These are phyloP conservation scores for Raphanus raphanistrum DNA, from an alignment of 345 rosid species.

Conservation along the genomic window DNA sequence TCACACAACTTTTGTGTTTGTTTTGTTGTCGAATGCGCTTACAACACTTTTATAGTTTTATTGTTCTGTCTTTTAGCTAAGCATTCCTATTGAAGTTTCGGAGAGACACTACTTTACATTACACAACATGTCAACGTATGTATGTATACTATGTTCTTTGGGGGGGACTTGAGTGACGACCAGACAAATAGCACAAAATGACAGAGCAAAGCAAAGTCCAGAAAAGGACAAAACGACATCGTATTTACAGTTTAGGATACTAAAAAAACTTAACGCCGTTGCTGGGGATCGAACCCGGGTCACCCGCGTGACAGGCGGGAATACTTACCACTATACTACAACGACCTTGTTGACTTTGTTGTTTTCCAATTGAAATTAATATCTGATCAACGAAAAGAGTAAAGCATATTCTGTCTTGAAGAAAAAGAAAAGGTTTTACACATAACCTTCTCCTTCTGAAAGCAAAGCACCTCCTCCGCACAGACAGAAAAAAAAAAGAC, in stretches of 20 bases:
- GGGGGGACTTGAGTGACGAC: too few species aligned
- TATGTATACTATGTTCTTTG: too few species aligned
- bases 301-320: conserved; percentile 95
- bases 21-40: neutral
- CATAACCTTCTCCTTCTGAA: neutral
- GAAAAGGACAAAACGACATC: neutral
- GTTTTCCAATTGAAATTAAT: neutral
- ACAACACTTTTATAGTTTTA: neutral
- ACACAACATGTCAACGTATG: too few species aligned
- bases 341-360: conserved; percentile 53
- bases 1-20: neutral
- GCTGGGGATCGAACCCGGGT: conserved; percentile 87
- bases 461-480: neutral
- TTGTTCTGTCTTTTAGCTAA: neutral
- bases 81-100: too few species aligned
- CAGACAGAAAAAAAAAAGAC: neutral
- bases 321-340: conserved; percentile 95
- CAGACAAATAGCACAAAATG: too few species aligned
- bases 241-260: neutral
- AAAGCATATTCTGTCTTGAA: neutral
- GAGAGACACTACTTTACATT: too few species aligned
- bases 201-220: too few species aligned
- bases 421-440: neutral
- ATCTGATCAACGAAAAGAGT: neutral
- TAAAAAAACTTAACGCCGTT: conserved; percentile 12